Evolutionary conservation across 164 flowering plant genomes (phyloP).

Genomic region (Litsea cubeba): DNA sequence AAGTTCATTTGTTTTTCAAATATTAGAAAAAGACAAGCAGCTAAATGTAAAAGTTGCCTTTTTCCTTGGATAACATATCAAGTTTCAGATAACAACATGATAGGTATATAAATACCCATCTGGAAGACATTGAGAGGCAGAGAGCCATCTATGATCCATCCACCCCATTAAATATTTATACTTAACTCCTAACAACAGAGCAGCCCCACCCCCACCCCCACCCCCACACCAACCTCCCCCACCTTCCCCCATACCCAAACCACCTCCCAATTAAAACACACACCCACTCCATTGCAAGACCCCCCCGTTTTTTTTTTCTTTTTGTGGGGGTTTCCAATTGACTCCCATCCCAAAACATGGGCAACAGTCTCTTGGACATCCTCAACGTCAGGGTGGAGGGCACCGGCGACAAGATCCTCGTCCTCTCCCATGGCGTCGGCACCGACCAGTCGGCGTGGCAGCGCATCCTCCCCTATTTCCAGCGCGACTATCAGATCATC

Average conservation of each 20-base stretch:
- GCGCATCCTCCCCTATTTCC: slow-evolving; percentile 66
- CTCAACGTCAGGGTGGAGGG: slow-evolving; percentile 81
- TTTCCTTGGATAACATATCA: too few relatives aligned
- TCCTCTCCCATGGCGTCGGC: slow-evolving; percentile 87
- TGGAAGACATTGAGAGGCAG: too few relatives aligned
- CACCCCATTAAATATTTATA: too few relatives aligned
- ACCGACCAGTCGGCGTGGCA: slow-evolving; percentile 98
- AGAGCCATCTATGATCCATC: too few relatives aligned
- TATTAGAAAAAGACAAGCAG: too few relatives aligned
- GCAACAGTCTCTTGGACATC: slow-evolving; percentile 43
- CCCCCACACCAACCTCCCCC: neutral
- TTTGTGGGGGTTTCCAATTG: too few relatives aligned
- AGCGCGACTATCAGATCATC: slow-evolving; percentile 44
- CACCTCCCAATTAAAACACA: neutral
- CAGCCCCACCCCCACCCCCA: neutral
- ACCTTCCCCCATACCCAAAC: neutral
- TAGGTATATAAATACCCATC: too few relatives aligned
- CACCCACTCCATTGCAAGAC: neutral
- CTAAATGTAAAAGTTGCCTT: too few relatives aligned
- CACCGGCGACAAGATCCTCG: slow-evolving; percentile 50
- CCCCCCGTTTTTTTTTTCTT: neutral
- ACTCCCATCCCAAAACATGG: neutral
- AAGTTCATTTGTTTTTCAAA: too few relatives aligned
- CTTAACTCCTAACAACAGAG: too few relatives aligned
- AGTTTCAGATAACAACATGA: too few relatives aligned